phyloP scores from a whole-genome alignment of 179 eudicot genomes.

The Spergularia azorica region DNA sequence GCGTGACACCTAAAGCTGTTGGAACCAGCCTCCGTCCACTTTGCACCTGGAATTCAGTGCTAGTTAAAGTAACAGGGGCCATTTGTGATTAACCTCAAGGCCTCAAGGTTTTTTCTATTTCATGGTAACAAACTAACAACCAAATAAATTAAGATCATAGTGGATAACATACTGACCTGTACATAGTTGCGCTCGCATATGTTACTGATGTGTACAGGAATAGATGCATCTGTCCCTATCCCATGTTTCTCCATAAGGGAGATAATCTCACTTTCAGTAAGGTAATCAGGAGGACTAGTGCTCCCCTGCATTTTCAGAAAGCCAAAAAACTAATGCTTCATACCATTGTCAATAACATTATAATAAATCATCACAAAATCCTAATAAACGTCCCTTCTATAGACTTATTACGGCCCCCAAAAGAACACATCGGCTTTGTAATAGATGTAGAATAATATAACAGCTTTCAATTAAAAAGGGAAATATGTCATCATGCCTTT shows the following conservation, averaged over 20 bases:
- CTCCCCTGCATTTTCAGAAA: constrained; percentile 51
- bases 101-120: neutral
- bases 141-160: neutral
- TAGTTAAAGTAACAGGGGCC: neutral
- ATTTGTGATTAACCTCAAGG: neutral
- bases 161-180: constrained; percentile 52
- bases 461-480: neutral
- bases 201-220: constrained; percentile 93
- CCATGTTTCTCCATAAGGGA: constrained; percentile 98
- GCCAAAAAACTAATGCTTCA: constrained; percentile 6
- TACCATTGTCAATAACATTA: neutral
- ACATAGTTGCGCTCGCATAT: constrained; percentile 97
- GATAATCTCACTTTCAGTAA: constrained; percentile 89
- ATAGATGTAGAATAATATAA: neutral
- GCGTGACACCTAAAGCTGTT: constrained; percentile 84
- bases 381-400: neutral
- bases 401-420: neutral
- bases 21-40: constrained; percentile 91
- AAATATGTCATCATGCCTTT: neutral
- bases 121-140: neutral
- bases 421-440: neutral
- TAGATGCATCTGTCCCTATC: constrained; percentile 97
- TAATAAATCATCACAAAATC: neutral
- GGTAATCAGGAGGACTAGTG: constrained; percentile 86
- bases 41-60: constrained; percentile 64